phyloP scores from a whole-genome alignment of 495 filamentous ascomycete genomes.

The Pyrenula massariospora region DNA sequence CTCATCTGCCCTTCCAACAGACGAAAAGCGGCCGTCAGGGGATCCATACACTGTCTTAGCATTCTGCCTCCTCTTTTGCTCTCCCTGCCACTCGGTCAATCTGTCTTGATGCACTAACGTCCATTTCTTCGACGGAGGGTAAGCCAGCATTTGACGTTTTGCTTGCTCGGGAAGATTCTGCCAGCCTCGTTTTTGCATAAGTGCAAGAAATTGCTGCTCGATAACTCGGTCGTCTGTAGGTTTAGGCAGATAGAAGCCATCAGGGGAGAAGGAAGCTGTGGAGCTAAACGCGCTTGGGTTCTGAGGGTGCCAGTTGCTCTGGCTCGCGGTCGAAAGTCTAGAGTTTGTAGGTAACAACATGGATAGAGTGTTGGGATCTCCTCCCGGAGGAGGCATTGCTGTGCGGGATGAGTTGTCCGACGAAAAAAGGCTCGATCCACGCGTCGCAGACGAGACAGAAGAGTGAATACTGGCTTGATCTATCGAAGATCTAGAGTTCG shows the following conservation, averaged over 20 bases:
- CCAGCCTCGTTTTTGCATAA: slow-evolving; percentile 97
- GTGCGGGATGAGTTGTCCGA: slow-evolving; percentile 53
- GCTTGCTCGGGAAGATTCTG: slow-evolving; percentile 95
- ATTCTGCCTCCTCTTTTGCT: slow-evolving; percentile 74
- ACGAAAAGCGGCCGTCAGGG: slow-evolving; percentile 48
- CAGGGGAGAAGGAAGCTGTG: slow-evolving; percentile 36
- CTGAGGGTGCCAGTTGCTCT: slow-evolving; percentile 20
- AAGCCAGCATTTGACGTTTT: slow-evolving; percentile 86
- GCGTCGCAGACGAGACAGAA: slow-evolving; percentile 44
- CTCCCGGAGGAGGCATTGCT: slow-evolving; percentile 28
- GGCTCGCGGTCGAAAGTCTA: slow-evolving; percentile 7
- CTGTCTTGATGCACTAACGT: slow-evolving; percentile 92
- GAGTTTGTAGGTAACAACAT: slow-evolving; percentile 1
- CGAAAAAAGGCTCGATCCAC: slow-evolving; percentile 52
- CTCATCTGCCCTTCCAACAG: slow-evolving; percentile 70
- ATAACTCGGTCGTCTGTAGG: slow-evolving; percentile 77
- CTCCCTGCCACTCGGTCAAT: slow-evolving; percentile 83
- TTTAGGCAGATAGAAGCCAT: slow-evolving; percentile 52
- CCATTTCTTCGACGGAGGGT: slow-evolving; percentile 92
- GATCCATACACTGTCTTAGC: slow-evolving; percentile 49
- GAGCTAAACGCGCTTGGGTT: slow-evolving; percentile 32
- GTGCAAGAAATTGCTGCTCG: slow-evolving; percentile 80
- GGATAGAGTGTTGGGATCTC: neutral
- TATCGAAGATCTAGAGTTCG: slow-evolving; percentile 57
- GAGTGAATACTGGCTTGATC: slow-evolving; percentile 59